These are phyloP conservation scores for Tetradesmus lagerheimii DNA, from an alignment of 139 green algal species.

Conservation along the genomic window DNA sequence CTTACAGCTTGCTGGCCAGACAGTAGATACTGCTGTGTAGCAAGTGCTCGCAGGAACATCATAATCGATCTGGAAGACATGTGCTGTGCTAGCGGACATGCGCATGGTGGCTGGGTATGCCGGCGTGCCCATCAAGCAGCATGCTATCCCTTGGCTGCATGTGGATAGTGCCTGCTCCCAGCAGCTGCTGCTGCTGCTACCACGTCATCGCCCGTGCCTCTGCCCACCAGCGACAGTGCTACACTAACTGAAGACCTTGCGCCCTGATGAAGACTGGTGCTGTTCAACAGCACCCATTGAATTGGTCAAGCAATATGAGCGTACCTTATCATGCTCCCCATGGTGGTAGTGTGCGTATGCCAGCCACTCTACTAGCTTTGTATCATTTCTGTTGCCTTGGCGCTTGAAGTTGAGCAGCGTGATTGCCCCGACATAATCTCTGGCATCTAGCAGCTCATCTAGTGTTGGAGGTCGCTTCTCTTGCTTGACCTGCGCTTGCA, in stretches of 20 bases:
- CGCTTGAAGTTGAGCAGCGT: conserved; percentile 77
- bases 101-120: no score
- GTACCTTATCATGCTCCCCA: conserved; percentile 84
- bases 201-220: no score
- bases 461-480: conserved; percentile 68
- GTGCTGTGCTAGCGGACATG: no score
- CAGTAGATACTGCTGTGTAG: neutral
- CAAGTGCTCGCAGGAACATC: neutral
- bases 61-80: neutral
- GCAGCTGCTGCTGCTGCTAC: neutral
- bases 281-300: no score
- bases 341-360: conserved; percentile 86
- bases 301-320: neutral
- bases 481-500: conserved; percentile 24
- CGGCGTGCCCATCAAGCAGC: no score
- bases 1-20: neutral
- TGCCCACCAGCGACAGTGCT: no score
- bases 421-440: conserved; percentile 81
- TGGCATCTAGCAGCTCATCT: conserved; percentile 71
- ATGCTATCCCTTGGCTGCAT: no score
- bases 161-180: neutral
- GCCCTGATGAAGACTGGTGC: no score
- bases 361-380: conserved; percentile 76
- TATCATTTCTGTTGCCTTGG: conserved; percentile 59
- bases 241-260: no score